Conservation (phyloP, 306 rosid species). For the Arachis hypogaea region DNA sequence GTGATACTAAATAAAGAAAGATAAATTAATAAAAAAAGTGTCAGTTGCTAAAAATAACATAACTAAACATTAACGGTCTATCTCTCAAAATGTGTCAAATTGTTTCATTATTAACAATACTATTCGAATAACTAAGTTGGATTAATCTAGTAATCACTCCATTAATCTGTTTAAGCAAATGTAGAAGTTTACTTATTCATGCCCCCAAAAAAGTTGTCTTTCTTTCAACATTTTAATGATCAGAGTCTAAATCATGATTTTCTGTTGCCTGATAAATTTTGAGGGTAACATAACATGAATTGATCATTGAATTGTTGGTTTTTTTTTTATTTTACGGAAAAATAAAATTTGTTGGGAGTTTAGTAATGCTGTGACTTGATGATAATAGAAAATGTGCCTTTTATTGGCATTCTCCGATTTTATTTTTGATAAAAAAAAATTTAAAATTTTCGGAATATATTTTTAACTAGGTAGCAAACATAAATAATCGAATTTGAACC, state of each 20-base stretch:
- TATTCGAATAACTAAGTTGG: too few relatives aligned
- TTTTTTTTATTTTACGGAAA: too few relatives aligned
- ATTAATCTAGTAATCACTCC: too few relatives aligned
- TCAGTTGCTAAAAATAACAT: too few relatives aligned
- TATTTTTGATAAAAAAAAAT: too few relatives aligned
- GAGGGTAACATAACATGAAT: constrained; percentile 26
- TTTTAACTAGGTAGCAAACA: not conserved
- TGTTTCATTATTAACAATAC: too few relatives aligned
- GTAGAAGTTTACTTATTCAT: constrained; percentile 13
- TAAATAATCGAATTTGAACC: not conserved
- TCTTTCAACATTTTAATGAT: constrained; percentile 35
- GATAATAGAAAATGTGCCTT: not conserved
- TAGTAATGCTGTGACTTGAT: not conserved
- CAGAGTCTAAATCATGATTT: constrained; percentile 41
- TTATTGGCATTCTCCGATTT: not conserved
- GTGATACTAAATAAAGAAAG: too few relatives aligned
- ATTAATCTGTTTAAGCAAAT: too few relatives aligned
- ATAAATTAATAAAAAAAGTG: too few relatives aligned
- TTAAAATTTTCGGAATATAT: not conserved
- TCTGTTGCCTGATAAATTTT: constrained; percentile 43
- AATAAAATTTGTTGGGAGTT: not conserved
- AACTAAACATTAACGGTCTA: too few relatives aligned
- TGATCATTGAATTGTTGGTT: too few relatives aligned
- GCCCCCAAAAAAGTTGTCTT: constrained; percentile 44
- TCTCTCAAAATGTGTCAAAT: not conserved